These are phyloP conservation scores for Boletellus ananiceps DNA, from an alignment of 768 basidiomycete genomes.

Conservation along the genomic window DNA sequence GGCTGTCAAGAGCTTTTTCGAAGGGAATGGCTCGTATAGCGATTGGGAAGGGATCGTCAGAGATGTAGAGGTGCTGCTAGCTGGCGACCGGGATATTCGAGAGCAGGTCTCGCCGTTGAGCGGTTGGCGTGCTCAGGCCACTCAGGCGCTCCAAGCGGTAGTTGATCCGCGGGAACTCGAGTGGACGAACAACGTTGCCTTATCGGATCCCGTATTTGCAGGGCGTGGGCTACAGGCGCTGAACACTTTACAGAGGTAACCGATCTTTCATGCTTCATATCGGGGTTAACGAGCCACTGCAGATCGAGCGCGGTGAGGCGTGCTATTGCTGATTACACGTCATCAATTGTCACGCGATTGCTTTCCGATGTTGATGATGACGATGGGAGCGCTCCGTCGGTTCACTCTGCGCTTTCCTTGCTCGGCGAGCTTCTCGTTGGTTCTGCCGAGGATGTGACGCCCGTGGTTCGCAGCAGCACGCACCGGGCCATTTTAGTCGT, in stretches of 20 bases:
- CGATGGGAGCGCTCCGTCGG: conserved; percentile 13
- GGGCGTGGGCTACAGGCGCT: conserved; percentile 45
- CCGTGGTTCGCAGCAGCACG: conserved; percentile 41
- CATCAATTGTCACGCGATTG: conserved; percentile 13
- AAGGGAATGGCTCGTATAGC: conserved; percentile 15
- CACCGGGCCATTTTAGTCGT: conserved; percentile 39
- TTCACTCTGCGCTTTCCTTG: conserved; percentile 33
- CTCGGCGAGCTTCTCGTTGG: conserved; percentile 42
- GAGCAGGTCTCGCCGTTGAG: not conserved
- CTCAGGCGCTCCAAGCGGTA: conserved; percentile 35
- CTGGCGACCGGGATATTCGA: not conserved
- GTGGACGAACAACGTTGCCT: conserved; percentile 52
- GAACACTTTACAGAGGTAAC: conserved; percentile 40
- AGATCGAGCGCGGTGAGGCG: conserved; percentile 18
- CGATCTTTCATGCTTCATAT: not conserved
- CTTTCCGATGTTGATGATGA: conserved; percentile 3
- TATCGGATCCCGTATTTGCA: conserved; percentile 40
- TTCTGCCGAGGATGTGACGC: conserved; percentile 41
- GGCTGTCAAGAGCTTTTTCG: conserved; percentile 17
- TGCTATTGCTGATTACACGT: conserved; percentile 22
- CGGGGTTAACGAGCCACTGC: conserved; percentile 4
- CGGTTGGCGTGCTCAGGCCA: conserved; percentile 23
- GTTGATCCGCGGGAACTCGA: conserved; percentile 41
- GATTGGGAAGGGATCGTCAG: conserved; percentile 12
- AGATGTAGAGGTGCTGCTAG: conserved; percentile 11